These are phyloP conservation scores for Suillus clintonianus DNA, from an alignment of 768 basidiomycete genomes.

Conservation along the genomic window DNA sequence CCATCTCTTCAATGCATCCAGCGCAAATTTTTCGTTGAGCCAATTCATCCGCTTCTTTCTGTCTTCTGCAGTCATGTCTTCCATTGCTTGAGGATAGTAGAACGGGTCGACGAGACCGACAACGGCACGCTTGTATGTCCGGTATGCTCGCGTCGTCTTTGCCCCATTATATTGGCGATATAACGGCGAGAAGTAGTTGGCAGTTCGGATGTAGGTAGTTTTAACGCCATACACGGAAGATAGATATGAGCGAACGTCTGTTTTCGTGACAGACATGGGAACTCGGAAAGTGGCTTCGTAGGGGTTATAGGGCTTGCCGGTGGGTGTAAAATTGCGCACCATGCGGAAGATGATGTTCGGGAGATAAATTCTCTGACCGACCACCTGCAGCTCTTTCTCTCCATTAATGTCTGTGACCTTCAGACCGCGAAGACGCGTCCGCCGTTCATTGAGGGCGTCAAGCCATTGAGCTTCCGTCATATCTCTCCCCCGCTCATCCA, in stretches of 20 bases:
- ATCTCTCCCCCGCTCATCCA: slow-evolving; percentile 32
- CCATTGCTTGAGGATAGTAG: slow-evolving; percentile 82
- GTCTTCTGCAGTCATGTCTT: slow-evolving; percentile 70
- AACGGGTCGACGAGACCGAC: slow-evolving; percentile 92
- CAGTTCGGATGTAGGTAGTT: slow-evolving; percentile 94
- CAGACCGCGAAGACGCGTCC: slow-evolving; percentile 71
- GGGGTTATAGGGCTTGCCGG: slow-evolving; percentile 85
- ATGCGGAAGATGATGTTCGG: slow-evolving; percentile 85
- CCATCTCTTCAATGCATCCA: slow-evolving; percentile 37
- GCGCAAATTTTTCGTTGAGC: slow-evolving; percentile 62
- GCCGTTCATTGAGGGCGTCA: slow-evolving; percentile 52
- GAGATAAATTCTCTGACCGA: slow-evolving; percentile 85
- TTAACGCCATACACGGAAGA: slow-evolving; percentile 82
- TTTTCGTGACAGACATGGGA: slow-evolving; percentile 88
- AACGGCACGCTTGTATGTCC: slow-evolving; percentile 87
- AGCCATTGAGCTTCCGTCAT: slow-evolving; percentile 63
- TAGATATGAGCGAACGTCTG: slow-evolving; percentile 87
- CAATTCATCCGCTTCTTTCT: slow-evolving; percentile 56
- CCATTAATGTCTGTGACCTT: slow-evolving; percentile 41
- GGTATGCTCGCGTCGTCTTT: slow-evolving; percentile 36
- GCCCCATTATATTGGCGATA: slow-evolving; percentile 30
- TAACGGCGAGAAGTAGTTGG: slow-evolving; percentile 75
- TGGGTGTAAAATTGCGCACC: slow-evolving; percentile 78
- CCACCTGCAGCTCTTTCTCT: slow-evolving; percentile 51
- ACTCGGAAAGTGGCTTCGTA: slow-evolving; percentile 94